Evolutionary conservation across 306 rosid genomes (phyloP).

Genomic region (Lupinus albus): DNA sequence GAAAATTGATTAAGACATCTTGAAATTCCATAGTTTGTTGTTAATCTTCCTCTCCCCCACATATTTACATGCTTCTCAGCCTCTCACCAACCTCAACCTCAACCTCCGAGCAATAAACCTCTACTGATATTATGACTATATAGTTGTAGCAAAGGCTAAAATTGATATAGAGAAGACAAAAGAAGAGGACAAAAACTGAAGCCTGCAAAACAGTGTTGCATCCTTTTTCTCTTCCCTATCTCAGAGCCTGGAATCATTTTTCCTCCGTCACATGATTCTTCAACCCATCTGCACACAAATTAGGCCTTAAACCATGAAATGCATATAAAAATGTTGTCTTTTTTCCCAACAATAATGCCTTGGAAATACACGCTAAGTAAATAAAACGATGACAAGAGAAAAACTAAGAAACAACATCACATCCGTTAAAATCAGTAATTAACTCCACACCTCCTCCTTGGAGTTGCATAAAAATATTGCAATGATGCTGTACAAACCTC

Average conservation of each 20-base stretch:
- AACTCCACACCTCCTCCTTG: slow-evolving; percentile 33
- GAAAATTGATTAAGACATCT: slow-evolving; percentile 46
- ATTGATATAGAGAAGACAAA: slow-evolving; percentile 52
- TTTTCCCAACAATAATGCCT: neutral
- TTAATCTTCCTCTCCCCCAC: slow-evolving; percentile 15
- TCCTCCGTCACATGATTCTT: slow-evolving; percentile 76
- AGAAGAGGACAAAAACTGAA: slow-evolving; percentile 54
- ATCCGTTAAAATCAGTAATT: slow-evolving; percentile 23
- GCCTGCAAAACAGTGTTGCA: slow-evolving; percentile 43
- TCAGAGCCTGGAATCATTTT: slow-evolving; percentile 55
- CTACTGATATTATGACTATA: slow-evolving; percentile 42
- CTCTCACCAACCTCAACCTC: slow-evolving; percentile 20
- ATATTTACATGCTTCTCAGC: slow-evolving; percentile 48
- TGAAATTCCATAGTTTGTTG: slow-evolving; percentile 39
- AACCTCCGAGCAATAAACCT: slow-evolving; percentile 48
- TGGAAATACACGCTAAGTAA: slow-evolving; percentile 31
- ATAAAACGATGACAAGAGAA: slow-evolving; percentile 3
- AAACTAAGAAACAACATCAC: slow-evolving; percentile 16
- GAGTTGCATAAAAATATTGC: slow-evolving; percentile 14
- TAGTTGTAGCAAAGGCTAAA: slow-evolving; percentile 41
- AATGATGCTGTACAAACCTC: slow-evolving; percentile 3
- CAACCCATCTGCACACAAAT: slow-evolving; percentile 64
- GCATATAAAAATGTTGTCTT: neutral
- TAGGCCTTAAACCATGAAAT: slow-evolving; percentile 43
- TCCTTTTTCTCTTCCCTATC: slow-evolving; percentile 45